These are phyloP conservation scores for Casuarina glauca DNA, from an alignment of 306 rosid species.

Conservation along the genomic window DNA sequence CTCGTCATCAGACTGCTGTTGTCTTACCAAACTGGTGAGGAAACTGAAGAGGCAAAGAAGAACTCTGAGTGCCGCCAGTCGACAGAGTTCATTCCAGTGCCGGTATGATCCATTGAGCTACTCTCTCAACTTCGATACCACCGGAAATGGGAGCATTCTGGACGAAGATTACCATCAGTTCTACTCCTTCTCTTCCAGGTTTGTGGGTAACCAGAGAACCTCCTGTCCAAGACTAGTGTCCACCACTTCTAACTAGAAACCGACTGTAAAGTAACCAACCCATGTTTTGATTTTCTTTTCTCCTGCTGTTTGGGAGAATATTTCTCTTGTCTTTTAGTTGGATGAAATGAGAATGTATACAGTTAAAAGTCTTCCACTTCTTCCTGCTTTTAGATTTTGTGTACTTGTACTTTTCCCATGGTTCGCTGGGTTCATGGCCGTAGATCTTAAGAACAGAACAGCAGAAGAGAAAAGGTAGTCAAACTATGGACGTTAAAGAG, in stretches of 20 bases:
- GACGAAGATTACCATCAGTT: constrained; percentile 75
- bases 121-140: constrained; percentile 73
- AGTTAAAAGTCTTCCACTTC: background rate
- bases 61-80: constrained; percentile 16
- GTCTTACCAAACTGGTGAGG: constrained; percentile 54
- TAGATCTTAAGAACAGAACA: too few species aligned
- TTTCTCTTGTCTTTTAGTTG: background rate
- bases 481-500: too few species aligned
- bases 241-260: constrained; percentile 30
- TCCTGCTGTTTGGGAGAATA: background rate
- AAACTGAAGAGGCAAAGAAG: constrained; percentile 50
- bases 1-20: constrained; percentile 35
- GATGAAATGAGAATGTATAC: background rate
- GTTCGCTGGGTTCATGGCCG: too few species aligned
- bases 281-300: background rate
- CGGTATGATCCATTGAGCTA: constrained; percentile 82
- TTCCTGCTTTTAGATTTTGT: background rate
- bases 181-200: constrained; percentile 79
- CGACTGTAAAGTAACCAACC: background rate
- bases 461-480: too few species aligned
- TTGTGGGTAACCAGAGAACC: constrained; percentile 54
- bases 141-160: constrained; percentile 55
- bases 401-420: too few species aligned
- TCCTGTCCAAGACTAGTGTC: constrained; percentile 30
- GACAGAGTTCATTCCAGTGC: constrained; percentile 54